A percentile compares a stretch with the other conserved stretches of the same genome.
phyloP scores from a whole-genome alignment of 768 basidiomycete species.

The Amanita thiersii region DNA sequence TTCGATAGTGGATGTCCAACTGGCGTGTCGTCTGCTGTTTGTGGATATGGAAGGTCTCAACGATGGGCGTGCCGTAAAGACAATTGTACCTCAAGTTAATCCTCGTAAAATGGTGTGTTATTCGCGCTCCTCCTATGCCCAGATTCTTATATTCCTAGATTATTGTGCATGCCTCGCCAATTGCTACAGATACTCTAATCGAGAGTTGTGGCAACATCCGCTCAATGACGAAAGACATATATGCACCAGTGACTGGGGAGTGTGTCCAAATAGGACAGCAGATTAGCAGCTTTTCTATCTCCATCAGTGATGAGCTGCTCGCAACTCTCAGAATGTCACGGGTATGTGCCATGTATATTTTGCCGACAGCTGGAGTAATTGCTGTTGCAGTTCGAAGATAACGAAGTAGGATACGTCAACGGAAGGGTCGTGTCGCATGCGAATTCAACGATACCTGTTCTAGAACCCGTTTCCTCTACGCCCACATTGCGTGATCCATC shows the following conservation, averaged over 20 bases:
- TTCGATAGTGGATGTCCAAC: slow-evolving; percentile 64
- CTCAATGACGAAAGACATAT: slow-evolving; percentile 90
- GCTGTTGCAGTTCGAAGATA: slow-evolving; percentile 81
- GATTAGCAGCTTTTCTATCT: slow-evolving; percentile 90
- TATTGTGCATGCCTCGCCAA: slow-evolving; percentile 69
- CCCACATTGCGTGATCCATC: slow-evolving; percentile 17
- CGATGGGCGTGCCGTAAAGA: slow-evolving; percentile 94
- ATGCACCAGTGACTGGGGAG: slow-evolving; percentile 69
- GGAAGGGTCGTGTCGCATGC: slow-evolving; percentile 83
- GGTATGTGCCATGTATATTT: slow-evolving; percentile 38
- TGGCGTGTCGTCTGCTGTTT: slow-evolving; percentile 83
- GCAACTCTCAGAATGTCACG: slow-evolving; percentile 76
- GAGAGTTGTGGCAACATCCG: slow-evolving; percentile 77
- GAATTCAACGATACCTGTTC: slow-evolving; percentile 81
- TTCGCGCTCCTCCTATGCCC: not conserved
- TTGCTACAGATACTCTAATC: slow-evolving; percentile 65
- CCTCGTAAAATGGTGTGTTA: slow-evolving; percentile 83
- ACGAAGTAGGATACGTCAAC: slow-evolving; percentile 88
- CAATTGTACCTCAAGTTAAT: slow-evolving; percentile 92
- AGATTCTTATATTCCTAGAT: slow-evolving; percentile 62
- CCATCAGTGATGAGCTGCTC: slow-evolving; percentile 84
- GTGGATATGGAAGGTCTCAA: slow-evolving; percentile 96
- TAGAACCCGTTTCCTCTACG: slow-evolving; percentile 55
- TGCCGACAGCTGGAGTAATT: not conserved
- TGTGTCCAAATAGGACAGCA: slow-evolving; percentile 90